A percentile compares a stretch with the other conserved stretches of the same genome.
Conservation (phyloP, 805 yeast genomes). For the Wickerhamomyces queroliae region DNA sequence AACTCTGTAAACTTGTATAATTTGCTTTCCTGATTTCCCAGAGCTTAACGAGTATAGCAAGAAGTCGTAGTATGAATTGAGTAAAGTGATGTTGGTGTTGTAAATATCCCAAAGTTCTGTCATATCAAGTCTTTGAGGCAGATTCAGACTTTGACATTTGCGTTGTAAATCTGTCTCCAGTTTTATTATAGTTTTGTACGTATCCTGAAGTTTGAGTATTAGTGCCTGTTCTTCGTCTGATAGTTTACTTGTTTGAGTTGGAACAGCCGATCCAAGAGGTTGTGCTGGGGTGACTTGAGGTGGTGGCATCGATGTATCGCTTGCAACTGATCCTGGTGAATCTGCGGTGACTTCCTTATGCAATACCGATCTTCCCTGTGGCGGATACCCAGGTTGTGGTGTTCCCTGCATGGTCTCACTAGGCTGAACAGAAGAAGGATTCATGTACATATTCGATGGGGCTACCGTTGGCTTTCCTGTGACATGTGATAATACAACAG, state of each 20-base stretch:
- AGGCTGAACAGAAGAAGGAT: background rate
- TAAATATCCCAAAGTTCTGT: slow-evolving; percentile 70
- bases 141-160: slow-evolving; percentile 56
- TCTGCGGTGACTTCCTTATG: slow-evolving; percentile 14
- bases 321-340: slow-evolving; percentile 10
- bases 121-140: slow-evolving; percentile 47
- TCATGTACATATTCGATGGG: background rate
- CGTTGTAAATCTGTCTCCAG: slow-evolving; percentile 66
- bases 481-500: slow-evolving; percentile 13
- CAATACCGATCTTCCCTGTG: slow-evolving; percentile 4
- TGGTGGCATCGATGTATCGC: background rate
- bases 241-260: slow-evolving; percentile 12
- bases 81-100: slow-evolving; percentile 56
- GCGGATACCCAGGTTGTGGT: slow-evolving; percentile 1
- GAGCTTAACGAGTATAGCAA: slow-evolving; percentile 67
- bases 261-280: background rate
- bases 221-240: slow-evolving; percentile 59
- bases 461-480: slow-evolving; percentile 4
- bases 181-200: slow-evolving; percentile 63
- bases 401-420: background rate
- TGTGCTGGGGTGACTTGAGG: slow-evolving; percentile 7
- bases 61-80: slow-evolving; percentile 71
- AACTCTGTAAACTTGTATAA: slow-evolving; percentile 71
- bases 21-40: slow-evolving; percentile 70
- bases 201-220: slow-evolving; percentile 67